These are phyloP conservation scores for Microdochium trichocladiopsis DNA, from an alignment of 2,329 filamentous ascomycete genomes.

Conservation along the genomic window DNA sequence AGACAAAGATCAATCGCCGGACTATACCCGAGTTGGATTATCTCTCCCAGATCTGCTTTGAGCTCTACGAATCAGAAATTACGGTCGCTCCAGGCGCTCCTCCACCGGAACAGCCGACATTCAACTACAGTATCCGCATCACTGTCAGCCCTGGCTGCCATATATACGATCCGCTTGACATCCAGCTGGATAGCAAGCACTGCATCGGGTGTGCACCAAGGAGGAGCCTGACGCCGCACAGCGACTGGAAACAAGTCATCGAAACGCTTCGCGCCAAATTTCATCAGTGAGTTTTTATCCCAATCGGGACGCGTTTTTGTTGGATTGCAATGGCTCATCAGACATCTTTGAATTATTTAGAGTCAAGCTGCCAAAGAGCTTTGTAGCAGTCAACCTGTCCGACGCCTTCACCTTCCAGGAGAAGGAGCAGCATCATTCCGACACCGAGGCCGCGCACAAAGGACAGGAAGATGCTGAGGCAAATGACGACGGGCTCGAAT, in stretches of 20 bases:
- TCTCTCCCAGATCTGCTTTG: constrained; percentile 94
- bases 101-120: constrained; percentile 59
- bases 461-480: neutral
- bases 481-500: constrained; percentile 8
- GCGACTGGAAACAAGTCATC: constrained; percentile 95
- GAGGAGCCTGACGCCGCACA: constrained; percentile 81
- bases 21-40: constrained; percentile 97
- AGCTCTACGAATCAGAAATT: constrained; percentile 92
- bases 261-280: constrained; percentile 93
- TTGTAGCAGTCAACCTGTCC: constrained; percentile 57
- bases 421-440: constrained; percentile 41
- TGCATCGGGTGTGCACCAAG: constrained; percentile 93
- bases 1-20: constrained; percentile 92
- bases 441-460: constrained; percentile 23
- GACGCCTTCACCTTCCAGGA: constrained; percentile 55
- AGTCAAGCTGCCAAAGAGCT: constrained; percentile 60
- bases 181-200: constrained; percentile 92
- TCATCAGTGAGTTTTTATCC: constrained; percentile 61
- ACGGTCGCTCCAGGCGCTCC: constrained; percentile 36
- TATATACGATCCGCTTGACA: constrained; percentile 91
- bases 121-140: constrained; percentile 93
- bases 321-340: constrained; percentile 4
- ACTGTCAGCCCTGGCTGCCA: constrained; percentile 94
- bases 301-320: constrained; percentile 2
- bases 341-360: constrained; percentile 21